phyloP scores from a whole-genome alignment of 768 basidiomycete species.

The Pleurotus cornucopiae region DNA sequence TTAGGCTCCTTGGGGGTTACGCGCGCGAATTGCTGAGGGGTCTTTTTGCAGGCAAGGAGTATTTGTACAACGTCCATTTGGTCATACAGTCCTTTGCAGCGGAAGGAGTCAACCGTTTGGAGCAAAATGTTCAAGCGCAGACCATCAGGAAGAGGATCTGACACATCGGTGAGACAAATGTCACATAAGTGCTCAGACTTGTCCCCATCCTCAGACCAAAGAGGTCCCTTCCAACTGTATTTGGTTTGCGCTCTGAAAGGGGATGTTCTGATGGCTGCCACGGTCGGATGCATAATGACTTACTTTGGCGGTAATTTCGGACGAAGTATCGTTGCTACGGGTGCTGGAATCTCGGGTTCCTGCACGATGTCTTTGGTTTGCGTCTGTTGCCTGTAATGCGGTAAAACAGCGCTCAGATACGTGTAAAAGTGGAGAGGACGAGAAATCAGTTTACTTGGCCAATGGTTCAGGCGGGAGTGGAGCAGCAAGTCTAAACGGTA shows the following conservation, averaged over 20 bases:
- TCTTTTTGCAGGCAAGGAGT: slow-evolving; percentile 42
- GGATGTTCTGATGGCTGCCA: no score
- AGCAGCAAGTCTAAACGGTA: slow-evolving; percentile 25
- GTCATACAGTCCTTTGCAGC: slow-evolving; percentile 44
- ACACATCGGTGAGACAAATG: slow-evolving; percentile 41
- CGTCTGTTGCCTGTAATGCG: no score
- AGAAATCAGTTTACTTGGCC: neutral
- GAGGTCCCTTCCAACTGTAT: slow-evolving; percentile 63
- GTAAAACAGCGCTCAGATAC: no score
- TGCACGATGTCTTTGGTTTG: no score
- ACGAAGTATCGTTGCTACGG: neutral
- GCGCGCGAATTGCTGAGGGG: slow-evolving; percentile 55
- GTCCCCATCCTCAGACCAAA: slow-evolving; percentile 37
- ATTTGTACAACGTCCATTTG: slow-evolving; percentile 41
- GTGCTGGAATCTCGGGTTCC: slow-evolving; percentile 10
- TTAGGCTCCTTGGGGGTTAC: slow-evolving; percentile 34
- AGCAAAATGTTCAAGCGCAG: slow-evolving; percentile 49
- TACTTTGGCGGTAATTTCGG: slow-evolving; percentile 18
- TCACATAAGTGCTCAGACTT: slow-evolving; percentile 44
- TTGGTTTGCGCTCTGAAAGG: slow-evolving; percentile 47
- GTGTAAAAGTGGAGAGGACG: neutral
- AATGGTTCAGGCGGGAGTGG: slow-evolving; percentile 21
- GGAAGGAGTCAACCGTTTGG: slow-evolving; percentile 33
- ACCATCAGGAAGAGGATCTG: slow-evolving; percentile 33
- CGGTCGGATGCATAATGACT: neutral